Conservation (phyloP, 2,329 filamentous ascomycete species). For the Kalmusia sp. region DNA sequence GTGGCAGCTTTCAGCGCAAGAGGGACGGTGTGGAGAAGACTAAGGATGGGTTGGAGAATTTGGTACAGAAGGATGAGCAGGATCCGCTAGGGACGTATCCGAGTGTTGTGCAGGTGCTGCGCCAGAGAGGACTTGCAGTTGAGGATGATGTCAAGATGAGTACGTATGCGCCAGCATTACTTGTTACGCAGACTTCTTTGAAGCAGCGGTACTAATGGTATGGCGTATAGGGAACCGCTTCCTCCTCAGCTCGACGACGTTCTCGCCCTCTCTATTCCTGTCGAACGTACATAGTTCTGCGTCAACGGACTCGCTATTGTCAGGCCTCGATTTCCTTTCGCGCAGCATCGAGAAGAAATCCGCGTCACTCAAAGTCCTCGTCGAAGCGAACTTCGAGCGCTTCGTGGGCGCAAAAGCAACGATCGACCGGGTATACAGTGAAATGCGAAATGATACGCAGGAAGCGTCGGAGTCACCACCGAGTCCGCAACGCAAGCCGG, state of each 20-base stretch:
- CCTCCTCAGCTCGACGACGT: slow-evolving; percentile 92
- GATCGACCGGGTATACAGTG: slow-evolving; percentile 97
- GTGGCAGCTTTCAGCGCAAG: slow-evolving; percentile 72
- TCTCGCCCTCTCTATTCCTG: slow-evolving; percentile 89
- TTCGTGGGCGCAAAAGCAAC: slow-evolving; percentile 98
- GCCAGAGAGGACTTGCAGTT: slow-evolving; percentile 76
- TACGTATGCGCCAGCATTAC: not conserved
- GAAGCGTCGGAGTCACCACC: slow-evolving; percentile 42
- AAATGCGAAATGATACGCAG: slow-evolving; percentile 81
- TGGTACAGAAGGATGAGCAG: slow-evolving; percentile 89
- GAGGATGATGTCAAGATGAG: slow-evolving; percentile 79
- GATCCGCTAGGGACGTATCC: slow-evolving; percentile 89
- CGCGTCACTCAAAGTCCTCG: slow-evolving; percentile 91
- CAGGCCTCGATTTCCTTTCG: slow-evolving; percentile 84
- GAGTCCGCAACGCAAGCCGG: slow-evolving; percentile 53
- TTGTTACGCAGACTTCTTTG: too few species aligned
- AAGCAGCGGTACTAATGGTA: not conserved
- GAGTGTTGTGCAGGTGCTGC: slow-evolving; percentile 83
- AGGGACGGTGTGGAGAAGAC: slow-evolving; percentile 73
- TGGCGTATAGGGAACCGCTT: slow-evolving; percentile 77
- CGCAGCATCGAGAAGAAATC: slow-evolving; percentile 97
- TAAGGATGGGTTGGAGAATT: slow-evolving; percentile 72
- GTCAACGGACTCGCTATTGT: slow-evolving; percentile 80
- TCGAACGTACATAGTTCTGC: slow-evolving; percentile 89
- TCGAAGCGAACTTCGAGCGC: slow-evolving; percentile 97